Evolutionary conservation across 2,329 filamentous ascomycete species (phyloP), one percentile per base, ranked within the genome.

Genomic region (Epichloe brachyelytri): DNA sequence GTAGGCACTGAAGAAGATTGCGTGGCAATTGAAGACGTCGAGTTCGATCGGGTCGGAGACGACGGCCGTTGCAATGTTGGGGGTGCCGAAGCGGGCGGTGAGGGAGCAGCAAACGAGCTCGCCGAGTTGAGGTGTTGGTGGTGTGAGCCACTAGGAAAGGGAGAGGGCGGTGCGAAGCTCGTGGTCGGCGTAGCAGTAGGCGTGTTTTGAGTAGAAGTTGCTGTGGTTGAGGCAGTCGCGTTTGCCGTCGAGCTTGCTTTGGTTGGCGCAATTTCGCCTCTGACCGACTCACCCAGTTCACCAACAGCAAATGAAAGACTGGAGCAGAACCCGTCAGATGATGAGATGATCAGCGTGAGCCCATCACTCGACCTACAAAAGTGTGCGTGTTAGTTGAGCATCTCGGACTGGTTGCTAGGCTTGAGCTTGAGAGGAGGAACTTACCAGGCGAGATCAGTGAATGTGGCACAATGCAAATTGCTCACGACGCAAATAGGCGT

Each of bases 251-350:
- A 62, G 22, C 70, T 65, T 51, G 69, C 63, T 57, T 75, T 79
- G 33, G 68, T 63, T 14, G 71, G 70, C n/a, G 74, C 71, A 39
- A 82, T 65, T 48, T 88, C 82, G 34, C 83, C 84, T 8, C 81
- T 83, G 65, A 94, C 94, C 5, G 82, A 70, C 56, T 91, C 83
- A 12, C 93, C 93, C 1, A 98, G 73, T 65, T 98, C 93, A 8
- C 88, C 87, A 2, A 85, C 73, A 1, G 79, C 69, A 63, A 98
- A 98, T 0, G 89, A 86, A 5, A 98, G 73, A 0, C 87, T 85
- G 0, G 93, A 98, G 66, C 93, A 98, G 71, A 97, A 98, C 0
- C 93, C 93, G 66, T 98, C 93, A 0, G 93, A 96, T 0, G 93
- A 98, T n/a, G 89, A 93, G 71, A 98, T 94, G 47, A 98, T 75